Percentiles rank a stretch among this genome's conserved stretches.
Evolutionary conservation across 305 asterid genomes (phyloP).

Genomic region (Fraxinus latifolia): DNA sequence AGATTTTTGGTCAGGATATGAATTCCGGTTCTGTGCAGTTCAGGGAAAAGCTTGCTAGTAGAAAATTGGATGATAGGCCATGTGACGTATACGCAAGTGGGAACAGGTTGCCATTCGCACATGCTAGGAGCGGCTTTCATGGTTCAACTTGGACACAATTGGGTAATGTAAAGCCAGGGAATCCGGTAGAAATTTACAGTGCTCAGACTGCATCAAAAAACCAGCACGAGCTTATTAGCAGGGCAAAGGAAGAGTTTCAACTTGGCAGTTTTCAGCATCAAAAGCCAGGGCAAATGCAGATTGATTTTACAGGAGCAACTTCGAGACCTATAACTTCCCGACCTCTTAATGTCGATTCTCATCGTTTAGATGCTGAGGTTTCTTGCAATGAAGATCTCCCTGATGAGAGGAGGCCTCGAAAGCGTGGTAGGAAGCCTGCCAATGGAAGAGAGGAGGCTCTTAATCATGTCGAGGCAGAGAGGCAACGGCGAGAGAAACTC

Average conservation of each 20-base stretch:
- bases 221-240: conserved; percentile 32
- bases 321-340: conserved; percentile 33
- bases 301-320: conserved; percentile 56
- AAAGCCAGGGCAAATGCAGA: conserved; percentile 61
- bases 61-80: conserved; percentile 44
- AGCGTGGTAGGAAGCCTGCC: conserved; percentile 78
- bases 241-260: conserved; percentile 38
- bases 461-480: conserved; percentile 80
- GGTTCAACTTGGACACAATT: conserved; percentile 43
- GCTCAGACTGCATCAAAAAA: conserved; percentile 34
- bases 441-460: conserved; percentile 78
- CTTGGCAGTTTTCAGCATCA: conserved; percentile 38
- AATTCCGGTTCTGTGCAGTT: conserved; percentile 32
- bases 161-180: conserved; percentile 31
- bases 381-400: conserved; percentile 45
- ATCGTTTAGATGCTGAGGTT: conserved; percentile 58
- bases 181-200: conserved; percentile 28
- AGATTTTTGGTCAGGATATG: conserved; percentile 71
- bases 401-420: conserved; percentile 63
- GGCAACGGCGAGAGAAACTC: conserved; percentile 73
- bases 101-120: conserved; percentile 35
- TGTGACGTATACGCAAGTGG: conserved; percentile 38
- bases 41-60: conserved; percentile 42
- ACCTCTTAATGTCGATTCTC: conserved; percentile 45
- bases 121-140: conserved; percentile 47